Evolutionary conservation across 2,329 filamentous ascomycete species (phyloP).

Genomic region (Aurifilum marmelostoma): DNA sequence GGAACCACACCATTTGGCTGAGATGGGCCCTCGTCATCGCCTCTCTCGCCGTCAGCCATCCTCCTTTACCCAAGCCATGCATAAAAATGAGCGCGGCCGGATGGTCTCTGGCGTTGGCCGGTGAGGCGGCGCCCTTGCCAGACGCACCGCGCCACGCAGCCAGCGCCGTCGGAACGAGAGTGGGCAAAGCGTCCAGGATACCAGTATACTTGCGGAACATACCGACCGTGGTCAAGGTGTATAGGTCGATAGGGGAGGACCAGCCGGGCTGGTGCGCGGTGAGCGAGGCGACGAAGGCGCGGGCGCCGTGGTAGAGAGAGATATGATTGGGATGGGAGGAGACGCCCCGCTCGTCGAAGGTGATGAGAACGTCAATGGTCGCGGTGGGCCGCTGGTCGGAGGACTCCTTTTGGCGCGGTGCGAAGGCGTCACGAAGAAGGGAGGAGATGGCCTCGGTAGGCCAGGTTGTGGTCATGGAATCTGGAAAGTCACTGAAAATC

Average conservation of each 20-base stretch:
- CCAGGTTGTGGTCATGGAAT: constrained; percentile 86
- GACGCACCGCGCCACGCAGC: constrained; percentile 28
- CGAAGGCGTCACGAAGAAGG: constrained; percentile 74
- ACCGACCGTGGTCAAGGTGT: constrained; percentile 76
- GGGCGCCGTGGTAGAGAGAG: constrained; percentile 81
- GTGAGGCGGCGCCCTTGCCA: constrained; percentile 32
- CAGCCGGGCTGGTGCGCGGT: constrained; percentile 66
- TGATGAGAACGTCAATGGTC: constrained; percentile 80
- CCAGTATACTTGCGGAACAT: constrained; percentile 80
- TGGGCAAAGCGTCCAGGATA: constrained; percentile 75
- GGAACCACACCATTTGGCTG: constrained; percentile 99
- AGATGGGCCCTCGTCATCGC: constrained; percentile 90
- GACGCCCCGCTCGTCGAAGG: constrained; percentile 83
- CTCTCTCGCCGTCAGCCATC: constrained; percentile 62
- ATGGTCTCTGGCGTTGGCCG: constrained; percentile 43
- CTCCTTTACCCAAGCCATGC: constrained; percentile 66
- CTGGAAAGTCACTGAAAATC: constrained; percentile 67
- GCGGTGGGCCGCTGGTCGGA: constrained; percentile 45
- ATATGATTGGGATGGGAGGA: constrained; percentile 93
- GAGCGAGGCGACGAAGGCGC: constrained; percentile 69
- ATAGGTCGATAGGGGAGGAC: constrained; percentile 77
- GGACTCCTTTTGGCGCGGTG: constrained; percentile 50
- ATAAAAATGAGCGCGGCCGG: constrained; percentile 70
- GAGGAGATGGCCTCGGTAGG: constrained; percentile 68
- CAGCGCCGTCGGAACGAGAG: constrained; percentile 61